Conservation (phyloP, 805 yeast genomes). For the Metschnikowia peoriensis region DNA sequence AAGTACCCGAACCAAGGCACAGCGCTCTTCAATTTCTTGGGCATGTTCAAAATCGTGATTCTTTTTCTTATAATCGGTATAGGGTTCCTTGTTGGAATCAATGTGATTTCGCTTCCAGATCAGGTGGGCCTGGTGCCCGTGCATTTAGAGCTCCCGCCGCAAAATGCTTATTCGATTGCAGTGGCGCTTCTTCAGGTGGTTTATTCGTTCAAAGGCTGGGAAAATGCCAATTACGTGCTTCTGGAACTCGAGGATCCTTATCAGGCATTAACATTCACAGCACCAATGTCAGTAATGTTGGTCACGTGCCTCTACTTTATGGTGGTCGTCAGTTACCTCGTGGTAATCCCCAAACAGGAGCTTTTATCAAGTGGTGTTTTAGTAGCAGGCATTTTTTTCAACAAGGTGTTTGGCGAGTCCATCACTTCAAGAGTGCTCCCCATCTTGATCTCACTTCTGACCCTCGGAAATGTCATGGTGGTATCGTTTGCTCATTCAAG, state of each 20-base stretch:
- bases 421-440: slow-evolving; percentile 51
- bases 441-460: slow-evolving; percentile 56
- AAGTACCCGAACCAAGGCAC: slow-evolving; percentile 51
- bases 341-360: slow-evolving; percentile 49
- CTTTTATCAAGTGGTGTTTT: slow-evolving; percentile 56
- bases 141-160: slow-evolving; percentile 24
- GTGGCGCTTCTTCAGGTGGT: slow-evolving; percentile 59
- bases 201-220: slow-evolving; percentile 71
- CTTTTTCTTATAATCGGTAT: slow-evolving; percentile 47
- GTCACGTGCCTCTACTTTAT: slow-evolving; percentile 54
- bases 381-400: slow-evolving; percentile 62
- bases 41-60: slow-evolving; percentile 52
- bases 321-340: slow-evolving; percentile 57
- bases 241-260: slow-evolving; percentile 58
- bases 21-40: slow-evolving; percentile 51
- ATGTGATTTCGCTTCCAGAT: slow-evolving; percentile 23
- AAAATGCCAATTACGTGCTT: slow-evolving; percentile 62
- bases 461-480: slow-evolving; percentile 63
- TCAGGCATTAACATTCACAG: slow-evolving; percentile 56
- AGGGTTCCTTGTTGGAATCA: slow-evolving; percentile 44
- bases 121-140: not conserved
- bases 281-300: slow-evolving; percentile 54
- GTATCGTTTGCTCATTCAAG: slow-evolving; percentile 61
- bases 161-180: slow-evolving; percentile 47
- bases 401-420: slow-evolving; percentile 55